Conservation (phyloP, 768 basidiomycete genomes). For the Tephrocybe sp. region DNA sequence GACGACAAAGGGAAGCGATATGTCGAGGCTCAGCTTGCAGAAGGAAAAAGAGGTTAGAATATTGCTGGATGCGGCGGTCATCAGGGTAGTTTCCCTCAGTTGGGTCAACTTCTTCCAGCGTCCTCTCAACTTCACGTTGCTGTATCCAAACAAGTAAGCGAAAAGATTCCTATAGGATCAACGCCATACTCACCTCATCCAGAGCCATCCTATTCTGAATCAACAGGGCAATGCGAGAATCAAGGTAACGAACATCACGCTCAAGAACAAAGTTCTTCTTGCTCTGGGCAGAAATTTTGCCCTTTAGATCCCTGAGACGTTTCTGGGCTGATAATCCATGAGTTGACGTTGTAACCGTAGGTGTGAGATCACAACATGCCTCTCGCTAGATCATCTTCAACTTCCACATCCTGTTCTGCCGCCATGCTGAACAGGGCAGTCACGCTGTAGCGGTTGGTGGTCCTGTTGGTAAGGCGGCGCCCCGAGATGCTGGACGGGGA, state of each 20-base stretch:
- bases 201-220: constrained; percentile 98
- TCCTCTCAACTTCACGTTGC: constrained; percentile 95
- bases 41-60: constrained; percentile 98
- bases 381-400: constrained; percentile 94
- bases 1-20: constrained; percentile 92
- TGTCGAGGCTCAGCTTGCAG: constrained; percentile 97
- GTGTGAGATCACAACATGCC: constrained; percentile 45
- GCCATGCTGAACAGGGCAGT: constrained; percentile 97
- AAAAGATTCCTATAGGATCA: constrained; percentile 11
- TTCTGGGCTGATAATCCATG: constrained; percentile 73
- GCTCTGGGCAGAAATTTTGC: constrained; percentile 95
- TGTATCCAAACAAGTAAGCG: constrained; percentile 26
- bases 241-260: constrained; percentile 96
- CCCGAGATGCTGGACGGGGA: constrained; percentile 66
- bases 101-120: constrained; percentile 93
- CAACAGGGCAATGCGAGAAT: constrained; percentile 93
- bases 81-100: constrained; percentile 92
- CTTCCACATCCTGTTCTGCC: constrained; percentile 97
- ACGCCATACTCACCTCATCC: constrained; percentile 69
- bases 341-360: constrained; percentile 1
- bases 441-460: constrained; percentile 94
- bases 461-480: constrained; percentile 84
- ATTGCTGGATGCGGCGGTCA: constrained; percentile 91
- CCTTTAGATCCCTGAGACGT: constrained; percentile 92
- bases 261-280: constrained; percentile 99